Percentiles rank a stretch among this genome's conserved stretches.
These are phyloP conservation scores for Septoria linicola DNA, from an alignment of 2,329 filamentous ascomycete genomes.

Conservation along the genomic window DNA sequence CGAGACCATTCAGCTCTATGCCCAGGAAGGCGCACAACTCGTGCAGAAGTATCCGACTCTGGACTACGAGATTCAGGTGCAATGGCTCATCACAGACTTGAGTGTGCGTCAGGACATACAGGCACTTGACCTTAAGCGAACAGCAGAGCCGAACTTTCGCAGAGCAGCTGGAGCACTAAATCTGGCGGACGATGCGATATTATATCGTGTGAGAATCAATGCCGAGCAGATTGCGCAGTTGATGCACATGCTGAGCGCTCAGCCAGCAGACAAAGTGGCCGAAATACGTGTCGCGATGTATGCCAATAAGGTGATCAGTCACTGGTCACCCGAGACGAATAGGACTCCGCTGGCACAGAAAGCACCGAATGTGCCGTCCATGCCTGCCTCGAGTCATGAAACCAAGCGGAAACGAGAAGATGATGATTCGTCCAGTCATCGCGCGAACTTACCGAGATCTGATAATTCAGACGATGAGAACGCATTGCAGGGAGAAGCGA, in stretches of 20 bases:
- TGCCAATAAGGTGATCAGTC: no score
- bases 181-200: neutral
- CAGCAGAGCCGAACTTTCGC: neutral
- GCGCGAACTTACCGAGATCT: no score
- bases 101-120: neutral
- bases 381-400: neutral
- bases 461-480: slow-evolving; percentile 21
- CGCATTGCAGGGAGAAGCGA: slow-evolving; percentile 13
- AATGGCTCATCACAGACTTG: slow-evolving; percentile 2
- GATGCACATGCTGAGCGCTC: neutral
- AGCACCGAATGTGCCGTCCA: neutral
- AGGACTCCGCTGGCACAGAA: neutral
- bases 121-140: neutral
- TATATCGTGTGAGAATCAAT: neutral
- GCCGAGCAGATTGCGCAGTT: neutral
- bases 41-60: neutral
- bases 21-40: slow-evolving; percentile 6
- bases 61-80: neutral
- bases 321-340: no score
- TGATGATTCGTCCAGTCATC: neutral
- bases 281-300: neutral
- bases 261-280: neutral
- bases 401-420: slow-evolving; percentile 8
- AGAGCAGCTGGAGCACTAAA: no score
- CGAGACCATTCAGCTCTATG: neutral